Percentiles rank a stretch among this genome's conserved stretches.
These are phyloP conservation scores for Fulvia fulva DNA, from an alignment of 2,329 filamentous ascomycete genomes.

Conservation along the genomic window DNA sequence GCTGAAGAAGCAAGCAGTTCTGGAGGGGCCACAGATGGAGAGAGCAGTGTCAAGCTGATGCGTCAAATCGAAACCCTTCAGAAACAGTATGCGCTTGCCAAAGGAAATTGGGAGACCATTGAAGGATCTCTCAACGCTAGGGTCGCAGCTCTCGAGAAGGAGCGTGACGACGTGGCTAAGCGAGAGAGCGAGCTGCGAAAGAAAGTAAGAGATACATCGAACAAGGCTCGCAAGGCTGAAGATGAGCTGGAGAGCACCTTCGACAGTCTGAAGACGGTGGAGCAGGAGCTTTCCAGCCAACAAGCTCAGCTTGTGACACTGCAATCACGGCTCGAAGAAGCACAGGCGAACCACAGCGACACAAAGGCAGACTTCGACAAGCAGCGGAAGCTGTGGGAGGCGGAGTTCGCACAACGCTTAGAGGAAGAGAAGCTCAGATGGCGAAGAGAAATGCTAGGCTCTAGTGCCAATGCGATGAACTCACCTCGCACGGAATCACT, in stretches of 20 bases:
- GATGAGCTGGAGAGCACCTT: conserved; percentile 74
- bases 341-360: conserved; percentile 60
- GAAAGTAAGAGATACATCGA: conserved; percentile 80
- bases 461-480: conserved; percentile 19
- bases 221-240: conserved; percentile 65
- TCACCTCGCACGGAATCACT: conserved; percentile 37
- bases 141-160: conserved; percentile 75
- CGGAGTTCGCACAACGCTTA: conserved; percentile 54
- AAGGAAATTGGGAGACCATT: conserved; percentile 96
- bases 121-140: conserved; percentile 79
- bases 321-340: conserved; percentile 60
- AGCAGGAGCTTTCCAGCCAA: conserved; percentile 60
- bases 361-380: conserved; percentile 53
- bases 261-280: conserved; percentile 60
- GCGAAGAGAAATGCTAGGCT: conserved; percentile 42
- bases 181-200: conserved; percentile 83
- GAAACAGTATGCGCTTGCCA: conserved; percentile 89
- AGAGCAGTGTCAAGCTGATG: conserved; percentile 61
- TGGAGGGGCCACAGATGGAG: conserved; percentile 62
- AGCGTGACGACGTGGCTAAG: conserved; percentile 78
- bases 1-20: conserved; percentile 74
- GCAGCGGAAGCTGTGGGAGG: conserved; percentile 57
- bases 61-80: conserved; percentile 94
- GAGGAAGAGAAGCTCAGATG: conserved; percentile 63
- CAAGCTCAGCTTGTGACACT: conserved; percentile 59